These are phyloP conservation scores for Thelonectria olida DNA, from an alignment of 2,329 filamentous ascomycete species.

Conservation along the genomic window DNA sequence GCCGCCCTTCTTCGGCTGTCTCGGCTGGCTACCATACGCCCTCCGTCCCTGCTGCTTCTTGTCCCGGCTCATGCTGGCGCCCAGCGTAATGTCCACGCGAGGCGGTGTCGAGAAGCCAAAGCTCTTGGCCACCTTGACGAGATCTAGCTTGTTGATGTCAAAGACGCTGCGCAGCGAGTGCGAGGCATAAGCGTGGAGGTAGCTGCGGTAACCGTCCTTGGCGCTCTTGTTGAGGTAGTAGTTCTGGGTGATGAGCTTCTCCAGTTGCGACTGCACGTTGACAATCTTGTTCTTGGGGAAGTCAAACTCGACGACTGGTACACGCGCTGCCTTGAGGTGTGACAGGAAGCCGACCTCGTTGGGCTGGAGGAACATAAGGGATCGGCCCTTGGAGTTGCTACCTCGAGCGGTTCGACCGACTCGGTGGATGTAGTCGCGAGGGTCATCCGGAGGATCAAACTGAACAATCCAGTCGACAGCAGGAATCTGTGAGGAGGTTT, in stretches of 20 bases:
- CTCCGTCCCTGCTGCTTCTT: slow-evolving; percentile 71
- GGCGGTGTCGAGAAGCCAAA: slow-evolving; percentile 85
- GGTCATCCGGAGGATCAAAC: slow-evolving; percentile 93
- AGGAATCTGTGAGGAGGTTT: slow-evolving; percentile 69
- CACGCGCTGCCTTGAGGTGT: slow-evolving; percentile 88
- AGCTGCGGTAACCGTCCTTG: slow-evolving; percentile 84
- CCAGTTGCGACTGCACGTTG: slow-evolving; percentile 89
- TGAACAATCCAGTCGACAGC: slow-evolving; percentile 97
- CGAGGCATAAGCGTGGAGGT: slow-evolving; percentile 93
- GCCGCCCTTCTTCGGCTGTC: slow-evolving; percentile 53
- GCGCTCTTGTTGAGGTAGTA: slow-evolving; percentile 94
- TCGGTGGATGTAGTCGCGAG: slow-evolving; percentile 91
- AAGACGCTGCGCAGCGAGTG: slow-evolving; percentile 69
- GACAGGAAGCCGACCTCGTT: slow-evolving; percentile 91
- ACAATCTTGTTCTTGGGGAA: slow-evolving; percentile 92
- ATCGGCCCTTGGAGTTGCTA: slow-evolving; percentile 82
- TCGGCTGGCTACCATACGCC: slow-evolving; percentile 82
- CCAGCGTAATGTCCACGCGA: slow-evolving; percentile 84
- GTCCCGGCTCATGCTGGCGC: slow-evolving; percentile 78
- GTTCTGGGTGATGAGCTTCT: slow-evolving; percentile 93
- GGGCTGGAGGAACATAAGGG: slow-evolving; percentile 92
- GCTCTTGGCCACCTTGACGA: slow-evolving; percentile 83
- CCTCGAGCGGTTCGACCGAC: slow-evolving; percentile 95
- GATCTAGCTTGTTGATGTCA: slow-evolving; percentile 84
- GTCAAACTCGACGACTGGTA: slow-evolving; percentile 96